These are phyloP conservation scores for Plicaturopsis crispa DNA, from an alignment of 768 basidiomycete species.

Conservation along the genomic window DNA sequence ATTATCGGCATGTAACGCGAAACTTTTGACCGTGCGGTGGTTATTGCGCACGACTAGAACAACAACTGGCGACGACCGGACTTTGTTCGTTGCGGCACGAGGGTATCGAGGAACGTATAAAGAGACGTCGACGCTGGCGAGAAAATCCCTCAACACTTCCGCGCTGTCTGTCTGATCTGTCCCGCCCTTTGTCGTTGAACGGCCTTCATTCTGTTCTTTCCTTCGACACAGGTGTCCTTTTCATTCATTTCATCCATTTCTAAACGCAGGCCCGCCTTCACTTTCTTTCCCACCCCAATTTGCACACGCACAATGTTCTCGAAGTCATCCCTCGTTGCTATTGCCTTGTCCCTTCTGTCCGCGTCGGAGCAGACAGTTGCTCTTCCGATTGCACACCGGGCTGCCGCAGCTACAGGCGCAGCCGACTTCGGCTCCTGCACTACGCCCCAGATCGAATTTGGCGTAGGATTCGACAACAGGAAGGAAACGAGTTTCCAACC, in stretches of 20 bases:
- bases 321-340: slow-evolving; percentile 10
- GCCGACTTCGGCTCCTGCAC: slow-evolving; percentile 47
- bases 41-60: too few species aligned
- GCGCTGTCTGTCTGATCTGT: too few species aligned
- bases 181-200: slow-evolving; percentile 19
- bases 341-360: slow-evolving; percentile 12
- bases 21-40: too few species aligned
- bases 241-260: slow-evolving; percentile 8
- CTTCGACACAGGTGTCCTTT: slow-evolving; percentile 18
- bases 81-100: too few species aligned
- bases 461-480: slow-evolving; percentile 46
- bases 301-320: slow-evolving; percentile 15
- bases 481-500: slow-evolving; percentile 56
- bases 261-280: slow-evolving; percentile 5
- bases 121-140: too few species aligned
- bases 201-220: slow-evolving; percentile 19
- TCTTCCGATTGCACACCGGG: slow-evolving; percentile 21
- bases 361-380: slow-evolving; percentile 11
- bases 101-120: too few species aligned
- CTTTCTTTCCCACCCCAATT: slow-evolving; percentile 9
- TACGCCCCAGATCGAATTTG: slow-evolving; percentile 53
- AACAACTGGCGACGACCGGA: too few species aligned
- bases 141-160: too few species aligned
- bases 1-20: too few species aligned
- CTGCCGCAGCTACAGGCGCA: slow-evolving; percentile 17